These are phyloP conservation scores for Entelexis paramagnoliae DNA, from an alignment of 1,139 yeast genomes.

Conservation along the genomic window DNA sequence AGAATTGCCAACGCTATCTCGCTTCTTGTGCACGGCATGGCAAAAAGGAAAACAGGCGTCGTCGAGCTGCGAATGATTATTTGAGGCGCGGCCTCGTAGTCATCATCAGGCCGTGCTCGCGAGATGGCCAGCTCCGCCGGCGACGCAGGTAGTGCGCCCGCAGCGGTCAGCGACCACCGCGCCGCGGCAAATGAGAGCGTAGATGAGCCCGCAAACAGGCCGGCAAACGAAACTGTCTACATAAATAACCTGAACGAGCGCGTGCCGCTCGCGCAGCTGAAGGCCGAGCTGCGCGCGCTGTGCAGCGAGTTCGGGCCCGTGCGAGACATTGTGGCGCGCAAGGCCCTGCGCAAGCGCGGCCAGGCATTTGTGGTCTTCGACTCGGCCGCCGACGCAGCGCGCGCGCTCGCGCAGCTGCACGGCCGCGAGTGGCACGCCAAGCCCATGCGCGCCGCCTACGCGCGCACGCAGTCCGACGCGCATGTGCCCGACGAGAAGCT, in stretches of 20 bases:
- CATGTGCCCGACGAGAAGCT: conserved; percentile 29
- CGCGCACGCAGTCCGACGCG: conserved; percentile 43
- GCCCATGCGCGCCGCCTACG: conserved; percentile 40
- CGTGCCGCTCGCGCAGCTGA: conserved; percentile 45
- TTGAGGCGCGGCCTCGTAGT: not conserved
- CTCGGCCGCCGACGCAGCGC: conserved; percentile 37
- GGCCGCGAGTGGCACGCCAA: conserved; percentile 41
- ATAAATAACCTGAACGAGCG: conserved; percentile 64
- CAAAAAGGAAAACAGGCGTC: too few species aligned
- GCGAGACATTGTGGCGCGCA: conserved; percentile 48
- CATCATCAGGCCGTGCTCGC: not conserved
- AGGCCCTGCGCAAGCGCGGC: conserved; percentile 57
- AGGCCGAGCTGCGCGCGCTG: conserved; percentile 35
- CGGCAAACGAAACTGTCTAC: conserved; percentile 36
- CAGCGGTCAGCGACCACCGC: too few species aligned
- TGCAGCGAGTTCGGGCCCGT: conserved; percentile 45
- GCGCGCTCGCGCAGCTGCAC: conserved; percentile 37
- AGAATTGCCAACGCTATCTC: not conserved
- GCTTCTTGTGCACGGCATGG: not conserved
- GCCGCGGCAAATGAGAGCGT: too few species aligned
- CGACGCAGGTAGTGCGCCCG: not conserved
- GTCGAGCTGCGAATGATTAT: too few species aligned
- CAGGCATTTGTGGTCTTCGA: conserved; percentile 76
- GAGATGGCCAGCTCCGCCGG: not conserved
- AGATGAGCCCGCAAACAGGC: too few species aligned